Evolutionary conservation across 2,329 filamentous ascomycete genomes (phyloP).

Genomic region (Aspergillus viridinutans): DNA sequence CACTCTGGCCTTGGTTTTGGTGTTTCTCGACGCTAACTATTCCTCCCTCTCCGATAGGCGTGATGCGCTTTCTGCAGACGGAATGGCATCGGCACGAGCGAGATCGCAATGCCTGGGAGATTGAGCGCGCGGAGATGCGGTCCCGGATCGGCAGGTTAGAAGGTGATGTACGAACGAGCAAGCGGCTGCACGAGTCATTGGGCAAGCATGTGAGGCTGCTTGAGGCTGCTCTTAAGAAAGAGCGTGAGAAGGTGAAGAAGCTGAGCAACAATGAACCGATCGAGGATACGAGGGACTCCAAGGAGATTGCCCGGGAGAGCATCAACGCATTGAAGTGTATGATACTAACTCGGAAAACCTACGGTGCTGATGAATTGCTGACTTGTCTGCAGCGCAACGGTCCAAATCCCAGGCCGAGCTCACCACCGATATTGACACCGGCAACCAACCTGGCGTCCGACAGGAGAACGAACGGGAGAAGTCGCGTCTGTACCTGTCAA

Average conservation of each 20-base stretch:
- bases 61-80: slow-evolving; percentile 98
- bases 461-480: slow-evolving; percentile 59
- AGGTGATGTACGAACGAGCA: slow-evolving; percentile 79
- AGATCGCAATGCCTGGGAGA: slow-evolving; percentile 97
- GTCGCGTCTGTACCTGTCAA: slow-evolving; percentile 59
- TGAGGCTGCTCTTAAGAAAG: slow-evolving; percentile 80
- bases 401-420: slow-evolving; percentile 48
- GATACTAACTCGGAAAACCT: not conserved
- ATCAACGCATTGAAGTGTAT: slow-evolving; percentile 40
- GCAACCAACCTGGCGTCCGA: slow-evolving; percentile 47
- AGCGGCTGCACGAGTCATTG: slow-evolving; percentile 81
- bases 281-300: slow-evolving; percentile 43
- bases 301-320: slow-evolving; percentile 44
- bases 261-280: slow-evolving; percentile 50
- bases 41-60: slow-evolving; percentile 53
- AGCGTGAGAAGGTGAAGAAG: slow-evolving; percentile 65
- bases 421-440: slow-evolving; percentile 43
- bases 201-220: slow-evolving; percentile 88
- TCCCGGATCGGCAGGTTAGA: slow-evolving; percentile 92
- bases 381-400: slow-evolving; percentile 35
- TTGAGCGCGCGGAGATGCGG: slow-evolving; percentile 98
- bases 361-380: slow-evolving; percentile 1
- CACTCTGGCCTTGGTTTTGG: not conserved
- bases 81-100: slow-evolving; percentile 99
- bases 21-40: slow-evolving; percentile 16